A percentile compares a stretch with the other conserved stretches of the same genome.
These are phyloP conservation scores for Suillus brevipes DNA, from an alignment of 768 basidiomycete species.

Conservation along the genomic window DNA sequence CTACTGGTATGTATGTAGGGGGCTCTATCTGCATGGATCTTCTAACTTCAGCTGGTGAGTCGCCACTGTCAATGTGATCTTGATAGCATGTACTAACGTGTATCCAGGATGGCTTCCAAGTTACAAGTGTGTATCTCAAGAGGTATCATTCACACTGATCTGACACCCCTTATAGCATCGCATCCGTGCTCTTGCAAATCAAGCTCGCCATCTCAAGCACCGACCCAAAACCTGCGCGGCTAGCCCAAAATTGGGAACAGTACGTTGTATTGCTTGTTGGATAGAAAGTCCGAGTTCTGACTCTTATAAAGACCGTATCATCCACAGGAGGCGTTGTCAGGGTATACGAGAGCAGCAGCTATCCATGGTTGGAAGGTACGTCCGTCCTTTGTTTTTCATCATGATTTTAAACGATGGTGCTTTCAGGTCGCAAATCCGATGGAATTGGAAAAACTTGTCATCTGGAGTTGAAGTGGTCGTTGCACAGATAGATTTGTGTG, in stretches of 20 bases:
- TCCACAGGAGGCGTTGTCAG: constrained; percentile 58
- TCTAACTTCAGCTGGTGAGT: constrained; percentile 59
- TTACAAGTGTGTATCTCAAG: constrained; percentile 45
- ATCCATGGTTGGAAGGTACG: constrained; percentile 64
- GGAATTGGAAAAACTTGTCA: constrained; percentile 25
- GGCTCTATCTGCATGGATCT: constrained; percentile 79
- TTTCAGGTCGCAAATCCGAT: constrained; percentile 24
- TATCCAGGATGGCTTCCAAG: constrained; percentile 67
- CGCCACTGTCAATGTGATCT: not conserved
- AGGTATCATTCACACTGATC: constrained; percentile 8
- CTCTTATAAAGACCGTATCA: constrained; percentile 37
- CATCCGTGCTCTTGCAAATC: constrained; percentile 59
- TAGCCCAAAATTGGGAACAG: constrained; percentile 54
- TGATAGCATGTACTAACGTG: not conserved
- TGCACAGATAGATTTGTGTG: not conserved
- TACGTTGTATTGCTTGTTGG: constrained; percentile 20
- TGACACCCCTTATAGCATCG: constrained; percentile 29
- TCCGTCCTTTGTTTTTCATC: not conserved
- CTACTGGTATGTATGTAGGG: constrained; percentile 35
- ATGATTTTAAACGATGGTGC: not conserved
- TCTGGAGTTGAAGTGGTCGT: not conserved
- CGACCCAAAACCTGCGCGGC: constrained; percentile 22
- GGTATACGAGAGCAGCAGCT: constrained; percentile 63
- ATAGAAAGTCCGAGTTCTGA: not conserved
- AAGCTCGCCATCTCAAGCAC: not conserved